phyloP scores from a whole-genome alignment of 1,284 basidiomycete species.

The Marasmius fiardii region DNA sequence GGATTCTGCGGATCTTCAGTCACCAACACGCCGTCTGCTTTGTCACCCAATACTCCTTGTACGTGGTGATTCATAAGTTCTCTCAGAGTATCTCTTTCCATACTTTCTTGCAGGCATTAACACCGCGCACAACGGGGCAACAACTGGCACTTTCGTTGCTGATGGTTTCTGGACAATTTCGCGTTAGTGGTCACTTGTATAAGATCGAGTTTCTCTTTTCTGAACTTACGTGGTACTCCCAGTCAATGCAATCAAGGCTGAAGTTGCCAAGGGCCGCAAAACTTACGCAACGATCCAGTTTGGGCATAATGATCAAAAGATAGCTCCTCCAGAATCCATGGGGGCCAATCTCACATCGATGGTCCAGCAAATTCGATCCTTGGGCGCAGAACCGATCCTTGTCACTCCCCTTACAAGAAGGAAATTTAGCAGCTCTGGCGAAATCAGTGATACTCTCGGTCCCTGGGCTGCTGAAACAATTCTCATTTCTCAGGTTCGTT shows the following conservation, averaged over 20 bases:
- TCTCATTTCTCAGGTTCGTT: conserved; percentile 25
- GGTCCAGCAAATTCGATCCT: conserved; percentile 33
- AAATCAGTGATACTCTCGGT: conserved; percentile 34
- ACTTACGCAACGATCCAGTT: conserved; percentile 43
- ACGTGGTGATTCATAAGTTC: background rate
- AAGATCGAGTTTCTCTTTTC: background rate
- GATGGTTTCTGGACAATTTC: background rate
- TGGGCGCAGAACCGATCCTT: conserved; percentile 39
- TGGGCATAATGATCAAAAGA: conserved; percentile 45
- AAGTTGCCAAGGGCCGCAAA: conserved; percentile 33
- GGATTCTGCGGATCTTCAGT: background rate
- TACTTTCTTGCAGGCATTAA: background rate
- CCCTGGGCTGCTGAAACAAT: conserved; percentile 41
- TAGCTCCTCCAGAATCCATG: conserved; percentile 43
- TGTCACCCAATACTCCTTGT: background rate
- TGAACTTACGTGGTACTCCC: background rate
- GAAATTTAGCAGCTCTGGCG: conserved; percentile 34
- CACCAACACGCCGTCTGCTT: background rate
- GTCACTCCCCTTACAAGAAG: conserved; percentile 39
- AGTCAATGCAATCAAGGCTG: conserved; percentile 24
- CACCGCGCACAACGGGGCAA: background rate
- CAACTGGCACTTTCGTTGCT: background rate
- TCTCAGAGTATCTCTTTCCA: background rate
- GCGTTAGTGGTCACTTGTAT: background rate
- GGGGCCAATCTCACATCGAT: conserved; percentile 39